phyloP scores from a whole-genome alignment of 1,284 basidiomycete genomes.

The Heliocybe sulcata region DNA sequence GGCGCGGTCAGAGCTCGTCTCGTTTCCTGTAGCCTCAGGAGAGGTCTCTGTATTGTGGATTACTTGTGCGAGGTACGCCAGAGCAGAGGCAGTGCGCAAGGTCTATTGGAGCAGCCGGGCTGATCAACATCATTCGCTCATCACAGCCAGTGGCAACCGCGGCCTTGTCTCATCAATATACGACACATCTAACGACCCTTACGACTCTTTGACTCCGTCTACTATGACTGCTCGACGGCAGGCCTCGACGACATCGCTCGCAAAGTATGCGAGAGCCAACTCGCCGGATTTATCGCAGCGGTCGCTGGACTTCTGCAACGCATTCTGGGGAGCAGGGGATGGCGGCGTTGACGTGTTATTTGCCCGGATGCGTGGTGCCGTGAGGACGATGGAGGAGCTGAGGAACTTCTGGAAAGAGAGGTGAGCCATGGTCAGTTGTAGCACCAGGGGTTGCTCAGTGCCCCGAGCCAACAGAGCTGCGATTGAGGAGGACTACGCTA shows the following conservation, averaged over 20 bases:
- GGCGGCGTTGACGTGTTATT: constrained; percentile 88
- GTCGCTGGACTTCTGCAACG: constrained; percentile 88
- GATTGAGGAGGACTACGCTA: constrained; percentile 96
- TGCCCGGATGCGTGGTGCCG: constrained; percentile 79
- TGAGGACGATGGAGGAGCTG: constrained; percentile 87
- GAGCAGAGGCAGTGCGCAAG: no score
- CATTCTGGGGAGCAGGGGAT: constrained; percentile 89
- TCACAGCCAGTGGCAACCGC: not conserved
- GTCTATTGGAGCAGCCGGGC: no score
- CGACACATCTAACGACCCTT: not conserved
- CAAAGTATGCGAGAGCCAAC: constrained; percentile 51
- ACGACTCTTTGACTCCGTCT: not conserved
- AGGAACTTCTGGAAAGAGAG: constrained; percentile 86
- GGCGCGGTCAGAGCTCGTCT: no score
- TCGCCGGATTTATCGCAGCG: constrained; percentile 42
- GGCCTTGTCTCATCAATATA: not conserved
- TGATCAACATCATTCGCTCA: not conserved
- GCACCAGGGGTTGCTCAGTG: not conserved
- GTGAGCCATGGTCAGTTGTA: constrained; percentile 30
- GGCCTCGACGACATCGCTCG: constrained; percentile 67
- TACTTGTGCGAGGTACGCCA: no score
- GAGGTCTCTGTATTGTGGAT: no score
- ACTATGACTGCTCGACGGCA: constrained; percentile 59
- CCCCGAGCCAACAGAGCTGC: constrained; percentile 41
- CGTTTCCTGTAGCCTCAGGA: no score